Conservation (phyloP, 352 stramenopile species). For the Globisporangium megalacanthum region DNA sequence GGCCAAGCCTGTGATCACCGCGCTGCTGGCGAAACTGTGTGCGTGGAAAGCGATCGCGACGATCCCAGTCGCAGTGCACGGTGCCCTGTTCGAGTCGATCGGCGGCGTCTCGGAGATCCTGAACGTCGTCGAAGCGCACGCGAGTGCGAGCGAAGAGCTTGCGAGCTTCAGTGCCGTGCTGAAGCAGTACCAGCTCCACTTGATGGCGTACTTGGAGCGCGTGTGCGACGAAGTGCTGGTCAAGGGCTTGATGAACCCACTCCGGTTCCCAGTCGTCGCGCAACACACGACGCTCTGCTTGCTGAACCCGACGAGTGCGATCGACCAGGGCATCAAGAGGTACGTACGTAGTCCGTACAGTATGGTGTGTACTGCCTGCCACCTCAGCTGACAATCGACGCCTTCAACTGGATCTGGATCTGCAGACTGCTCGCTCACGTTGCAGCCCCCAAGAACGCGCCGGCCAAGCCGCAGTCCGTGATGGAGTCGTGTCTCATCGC, state of each 20-base stretch:
- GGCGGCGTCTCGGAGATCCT: slow-evolving; percentile 66
- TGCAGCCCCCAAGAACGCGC: slow-evolving; percentile 37
- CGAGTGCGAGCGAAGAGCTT: slow-evolving; percentile 18
- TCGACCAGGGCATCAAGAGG: slow-evolving; percentile 72
- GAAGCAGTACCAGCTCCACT: slow-evolving; percentile 39
- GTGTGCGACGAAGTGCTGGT: slow-evolving; percentile 70
- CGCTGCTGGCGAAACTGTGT: slow-evolving; percentile 58
- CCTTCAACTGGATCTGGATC: neutral
- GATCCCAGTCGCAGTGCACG: slow-evolving; percentile 77
- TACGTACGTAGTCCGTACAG: slow-evolving; percentile 10
- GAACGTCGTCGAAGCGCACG: slow-evolving; percentile 39
- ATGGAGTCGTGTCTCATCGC: slow-evolving; percentile 62
- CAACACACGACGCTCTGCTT: slow-evolving; percentile 74
- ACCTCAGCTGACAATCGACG: too few species aligned
- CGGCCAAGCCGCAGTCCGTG: slow-evolving; percentile 37
- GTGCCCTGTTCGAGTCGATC: slow-evolving; percentile 76
- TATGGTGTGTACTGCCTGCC: neutral
- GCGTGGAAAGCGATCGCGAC: slow-evolving; percentile 48
- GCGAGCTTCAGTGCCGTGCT: slow-evolving; percentile 32
- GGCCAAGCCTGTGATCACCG: slow-evolving; percentile 51
- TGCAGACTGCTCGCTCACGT: slow-evolving; percentile 53
- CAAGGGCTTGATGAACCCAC: slow-evolving; percentile 67
- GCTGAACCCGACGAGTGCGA: slow-evolving; percentile 47
- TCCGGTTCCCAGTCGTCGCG: slow-evolving; percentile 74
- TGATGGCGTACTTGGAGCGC: slow-evolving; percentile 51